Base-by-base conservation (phyloP, 1,139 yeast species). In the Saccharomycopsis crataegensis region DNA sequence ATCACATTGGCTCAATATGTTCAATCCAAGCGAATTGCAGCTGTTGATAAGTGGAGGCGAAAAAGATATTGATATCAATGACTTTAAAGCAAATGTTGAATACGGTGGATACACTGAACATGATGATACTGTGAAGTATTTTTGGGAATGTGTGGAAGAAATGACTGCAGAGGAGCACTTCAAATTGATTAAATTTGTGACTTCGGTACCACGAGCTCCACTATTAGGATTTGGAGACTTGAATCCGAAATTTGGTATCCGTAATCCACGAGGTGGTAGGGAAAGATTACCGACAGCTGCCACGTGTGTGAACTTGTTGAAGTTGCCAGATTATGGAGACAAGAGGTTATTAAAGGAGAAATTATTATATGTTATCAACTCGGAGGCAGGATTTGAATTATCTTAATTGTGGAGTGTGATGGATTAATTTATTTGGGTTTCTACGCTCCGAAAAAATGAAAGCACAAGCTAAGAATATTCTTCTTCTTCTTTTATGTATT, bases 201-300 rank as follows among this genome's bases (percentile, higher is more conserved):
- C 98, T 0, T 86, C 96, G 0, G 96, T 89, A 1, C 83, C 96
- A 1, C 77, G 93, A 59, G 96, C 96, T 0, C 99, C 99, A 1
- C 71, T 93, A 41, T 73, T 88, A 34, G 99, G 99, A 1, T 93
- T 93, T 66, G 74, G 76, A 2, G 80, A 82, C 7, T 72, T 94
- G 51, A 70, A 70, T 41, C 99, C 99, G 0, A 74, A 74, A 55
- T 90, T 93, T 70, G 96, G 96, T 1, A 86, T 93, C 69, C 11
- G 89, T 49, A 82, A 82, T 61, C 78, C 85, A 1, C 96, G 96
- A 0, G 52, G 60, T 8, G 72, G 74, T 36, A 62, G 65, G 1
- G 75, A 75, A 7, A 71, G 96, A 45, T 72, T 93, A 46, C 99
- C 99, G 0, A 89, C 97, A 0, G 87, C 98, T 0, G 82, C 96